Percentiles rank a stretch among this genome's conserved stretches.
phyloP scores from a whole-genome alignment of 768 basidiomycete genomes.

The Cystobasidium onofrii region DNA sequence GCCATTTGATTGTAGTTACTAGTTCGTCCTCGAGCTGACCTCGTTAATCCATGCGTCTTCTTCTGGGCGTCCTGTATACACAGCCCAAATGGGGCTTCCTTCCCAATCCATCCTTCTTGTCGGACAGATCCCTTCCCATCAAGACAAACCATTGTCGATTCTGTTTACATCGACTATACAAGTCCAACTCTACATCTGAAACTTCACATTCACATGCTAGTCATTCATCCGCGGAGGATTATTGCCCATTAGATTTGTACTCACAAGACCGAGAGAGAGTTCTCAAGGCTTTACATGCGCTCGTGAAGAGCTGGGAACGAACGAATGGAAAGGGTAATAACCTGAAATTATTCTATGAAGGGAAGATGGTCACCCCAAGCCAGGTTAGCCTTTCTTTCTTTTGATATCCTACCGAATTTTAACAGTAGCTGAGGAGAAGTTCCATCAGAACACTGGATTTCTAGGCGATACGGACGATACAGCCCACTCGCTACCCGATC shows the following conservation, averaged over 20 bases:
- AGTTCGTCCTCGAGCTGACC: background rate
- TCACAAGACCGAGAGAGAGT: conserved; percentile 61
- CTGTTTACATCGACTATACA: conserved; percentile 72
- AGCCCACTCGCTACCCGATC: background rate
- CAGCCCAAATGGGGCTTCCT: conserved; percentile 98
- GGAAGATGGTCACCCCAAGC: conserved; percentile 55
- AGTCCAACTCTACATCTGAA: conserved; percentile 43
- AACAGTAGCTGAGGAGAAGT: background rate
- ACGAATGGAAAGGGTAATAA: conserved; percentile 68
- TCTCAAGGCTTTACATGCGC: conserved; percentile 55
- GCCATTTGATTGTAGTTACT: background rate
- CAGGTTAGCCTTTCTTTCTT: too few relatives aligned
- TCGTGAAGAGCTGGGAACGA: conserved; percentile 66
- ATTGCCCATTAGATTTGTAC: conserved; percentile 86
- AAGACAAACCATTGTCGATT: conserved; percentile 76
- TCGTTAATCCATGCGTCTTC: background rate
- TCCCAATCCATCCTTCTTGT: conserved; percentile 58
- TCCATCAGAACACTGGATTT: conserved; percentile 10
- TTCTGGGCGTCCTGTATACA: too few relatives aligned
- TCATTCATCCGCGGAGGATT: conserved; percentile 44
- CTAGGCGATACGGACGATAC: background rate
- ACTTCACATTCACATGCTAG: background rate
- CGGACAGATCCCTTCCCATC: conserved; percentile 52
- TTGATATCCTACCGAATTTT: background rate
- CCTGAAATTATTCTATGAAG: conserved; percentile 66